Base-by-base conservation (phyloP, 192 early-diverging fungal species). In the Coemansia sp. region DNA sequence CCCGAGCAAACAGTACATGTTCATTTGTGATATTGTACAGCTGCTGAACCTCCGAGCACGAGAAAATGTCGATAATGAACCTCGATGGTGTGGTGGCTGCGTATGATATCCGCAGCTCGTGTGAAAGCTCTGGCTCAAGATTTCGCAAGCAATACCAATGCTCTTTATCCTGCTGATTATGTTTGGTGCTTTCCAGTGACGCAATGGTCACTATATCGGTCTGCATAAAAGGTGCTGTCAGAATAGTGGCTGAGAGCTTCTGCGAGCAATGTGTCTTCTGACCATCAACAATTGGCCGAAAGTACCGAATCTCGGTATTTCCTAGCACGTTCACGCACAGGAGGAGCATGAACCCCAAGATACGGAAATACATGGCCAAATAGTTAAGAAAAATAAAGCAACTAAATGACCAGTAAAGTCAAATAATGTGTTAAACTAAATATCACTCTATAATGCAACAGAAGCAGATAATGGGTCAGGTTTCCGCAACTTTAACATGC, bases 101-200 rank as follows among this genome's bases (percentile, higher is more conserved):
- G 36, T 80, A 71, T 21, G 77, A 80, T 34, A 80, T 51, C n/a
- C 77, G 77, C 23, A 80, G 26, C 55, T 80, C 77, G 11, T 80
- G 73, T 7, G 68, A 71, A 7, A 26, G 40, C 0, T 42, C 64
- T 6, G 42, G 26, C 1, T 48, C 31, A 12, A 74, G 61, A 36
- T 59, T 31, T 21, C 40, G 28, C 31, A 81, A 54, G 8, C 36
- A 37, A 38, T 74, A 81, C 78, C 78, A 81, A 5, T 59, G 47
- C 46, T 58, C 72, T 50, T 63, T 67, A 21, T 68, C 59, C 5
- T 9, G 8, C 11, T 1, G 17, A 15, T 50, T 50, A 2, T 49
- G 17, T 1, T 65, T 62, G 3, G 56, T 61, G 70, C 58, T 80
- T 40, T 71, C 71, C 34, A 59, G 28, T 40, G 61, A 50, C 0